Base-by-base conservation (phyloP, 441 rosid species). In the Flueggea neowawraea region DNA sequence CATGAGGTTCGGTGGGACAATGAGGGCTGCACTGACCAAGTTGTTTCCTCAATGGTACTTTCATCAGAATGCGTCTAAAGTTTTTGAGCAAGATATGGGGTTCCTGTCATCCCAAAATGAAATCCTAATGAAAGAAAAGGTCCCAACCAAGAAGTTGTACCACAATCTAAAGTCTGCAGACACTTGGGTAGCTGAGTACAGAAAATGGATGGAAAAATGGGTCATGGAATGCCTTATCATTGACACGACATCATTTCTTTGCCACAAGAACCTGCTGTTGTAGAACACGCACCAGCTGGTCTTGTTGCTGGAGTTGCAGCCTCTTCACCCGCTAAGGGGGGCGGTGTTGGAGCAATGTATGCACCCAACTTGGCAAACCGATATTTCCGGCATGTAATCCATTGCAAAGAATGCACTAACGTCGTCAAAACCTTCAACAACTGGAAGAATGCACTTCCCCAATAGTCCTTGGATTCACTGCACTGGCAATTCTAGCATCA, bases 161-260 rank as follows among this genome's bases (percentile, higher is more conserved):
- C 77, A 87, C 0, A 85, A 87, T 54, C 58, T 91, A 7, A 83
- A 69, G 75, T 94, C 97, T 16, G 87, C 90, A 0, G 99, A 94
- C 73, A 86, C 94, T 14, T 94, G 97, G 96, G 92, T 94, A 16
- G 80, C 86, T 1, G 96, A 94, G 56, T 94, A 94, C 77, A 71
- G 99, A 78, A 94, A 94, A 69, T 87, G 96, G 96, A 94, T 89
- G 96, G 97, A 94, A 91, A 82, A 78, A 94, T 86, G 52, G 96
- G 99, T 55, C 97, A 89, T 6, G 97, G 99, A 60, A 94, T 94
- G 97, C 99, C 99, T 56, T 94, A 94, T 55, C 80, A 91, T 82
- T 85, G 96, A 12, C 89, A 94, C 80, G 75, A 57, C 84, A 84
- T 95, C 9, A 76, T 94, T 54, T 84, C 83, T 60, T 80, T 79